These are phyloP conservation scores for Neurospora pannonica DNA, from an alignment of 495 filamentous ascomycete genomes.

Conservation along the genomic window DNA sequence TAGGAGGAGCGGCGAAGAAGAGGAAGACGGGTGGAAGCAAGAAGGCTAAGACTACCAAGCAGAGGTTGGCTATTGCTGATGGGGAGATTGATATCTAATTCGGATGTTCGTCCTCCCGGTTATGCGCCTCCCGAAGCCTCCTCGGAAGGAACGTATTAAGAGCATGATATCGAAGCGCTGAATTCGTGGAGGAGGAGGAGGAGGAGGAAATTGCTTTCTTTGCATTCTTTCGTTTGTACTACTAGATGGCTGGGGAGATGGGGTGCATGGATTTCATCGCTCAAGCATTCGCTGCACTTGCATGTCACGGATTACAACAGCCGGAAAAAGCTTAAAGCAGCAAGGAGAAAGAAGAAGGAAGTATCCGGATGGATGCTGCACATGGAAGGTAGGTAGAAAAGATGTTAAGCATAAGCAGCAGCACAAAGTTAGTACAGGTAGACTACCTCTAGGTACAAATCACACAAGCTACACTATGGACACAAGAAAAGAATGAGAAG, in stretches of 20 bases:
- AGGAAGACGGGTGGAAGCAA: slow-evolving; percentile 55
- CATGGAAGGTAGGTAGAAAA: neutral
- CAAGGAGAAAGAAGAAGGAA: neutral
- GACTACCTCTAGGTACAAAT: neutral
- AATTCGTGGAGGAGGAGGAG: neutral
- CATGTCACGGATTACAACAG: neutral
- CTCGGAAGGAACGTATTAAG: no score
- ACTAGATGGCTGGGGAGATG: neutral
- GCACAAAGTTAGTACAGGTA: neutral
- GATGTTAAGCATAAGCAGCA: neutral
- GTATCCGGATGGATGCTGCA: neutral
- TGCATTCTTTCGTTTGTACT: neutral
- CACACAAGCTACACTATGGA: neutral
- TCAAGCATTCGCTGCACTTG: no score
- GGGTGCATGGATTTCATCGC: no score
- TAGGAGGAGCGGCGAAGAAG: slow-evolving; percentile 40
- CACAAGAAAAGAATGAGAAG: no score
- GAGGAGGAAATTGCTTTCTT: neutral
- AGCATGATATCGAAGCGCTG: neutral
- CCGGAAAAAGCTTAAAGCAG: neutral
- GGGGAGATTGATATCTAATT: slow-evolving; percentile 46
- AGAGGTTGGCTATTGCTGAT: slow-evolving; percentile 79
- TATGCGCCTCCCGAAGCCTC: no score
- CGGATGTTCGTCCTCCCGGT: neutral
- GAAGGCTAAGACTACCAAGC: slow-evolving; percentile 86